Percentiles rank a stretch among this genome's conserved stretches.
phyloP scores from a whole-genome alignment of 1,139 yeast genomes.

The Sugiyamaella pinicola region DNA sequence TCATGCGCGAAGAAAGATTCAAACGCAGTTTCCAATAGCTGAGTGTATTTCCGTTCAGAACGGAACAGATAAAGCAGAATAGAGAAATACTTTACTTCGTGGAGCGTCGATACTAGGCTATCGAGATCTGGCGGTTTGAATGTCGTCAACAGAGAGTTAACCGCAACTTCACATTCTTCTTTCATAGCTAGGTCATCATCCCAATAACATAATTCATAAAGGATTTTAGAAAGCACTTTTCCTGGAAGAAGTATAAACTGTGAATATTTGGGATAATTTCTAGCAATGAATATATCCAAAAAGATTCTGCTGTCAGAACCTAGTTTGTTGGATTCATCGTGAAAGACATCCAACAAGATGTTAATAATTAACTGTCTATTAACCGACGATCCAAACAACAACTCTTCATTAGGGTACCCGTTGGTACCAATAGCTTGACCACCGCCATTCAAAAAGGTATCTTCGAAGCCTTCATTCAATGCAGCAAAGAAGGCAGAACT shows the following conservation, averaged over 20 bases:
- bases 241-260: conserved; percentile 77
- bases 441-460: conserved; percentile 56
- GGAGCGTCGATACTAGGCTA: conserved; percentile 53
- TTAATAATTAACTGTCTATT: conserved; percentile 70
- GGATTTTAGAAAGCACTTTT: conserved; percentile 51
- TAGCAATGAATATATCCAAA: conserved; percentile 67
- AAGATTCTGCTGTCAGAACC: conserved; percentile 37
- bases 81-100: conserved; percentile 55
- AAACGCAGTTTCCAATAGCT: conserved; percentile 52
- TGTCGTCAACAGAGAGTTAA: conserved; percentile 64
- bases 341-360: conserved; percentile 56
- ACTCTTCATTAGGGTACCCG: conserved; percentile 30
- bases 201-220: conserved; percentile 54
- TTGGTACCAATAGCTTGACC: conserved; percentile 19
- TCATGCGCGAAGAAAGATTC: conserved; percentile 22
- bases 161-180: conserved; percentile 71
- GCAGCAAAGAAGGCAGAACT: conserved; percentile 63
- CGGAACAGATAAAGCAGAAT: conserved; percentile 63
- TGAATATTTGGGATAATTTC: conserved; percentile 76
- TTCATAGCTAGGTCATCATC: conserved; percentile 43
- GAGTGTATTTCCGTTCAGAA: conserved; percentile 54
- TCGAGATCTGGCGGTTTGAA: conserved; percentile 58
- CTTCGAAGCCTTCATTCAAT: conserved; percentile 79
- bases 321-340: conserved; percentile 41
- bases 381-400: conserved; percentile 41